Evolutionary conservation across 441 rosid species (phyloP).

Genomic region (Corymbia calophylla): DNA sequence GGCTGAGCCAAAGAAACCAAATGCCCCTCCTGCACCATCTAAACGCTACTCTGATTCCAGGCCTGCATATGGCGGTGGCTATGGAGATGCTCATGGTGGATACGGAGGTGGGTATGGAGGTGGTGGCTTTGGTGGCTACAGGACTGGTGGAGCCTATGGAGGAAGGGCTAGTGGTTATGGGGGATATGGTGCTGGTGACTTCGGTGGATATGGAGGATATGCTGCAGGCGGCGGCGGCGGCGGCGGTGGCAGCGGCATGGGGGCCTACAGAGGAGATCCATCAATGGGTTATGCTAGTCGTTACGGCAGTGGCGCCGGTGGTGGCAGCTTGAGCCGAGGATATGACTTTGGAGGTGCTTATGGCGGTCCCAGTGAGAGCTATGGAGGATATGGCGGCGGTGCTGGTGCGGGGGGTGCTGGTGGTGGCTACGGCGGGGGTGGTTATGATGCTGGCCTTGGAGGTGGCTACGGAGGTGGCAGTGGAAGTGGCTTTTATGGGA

Average conservation of each 20-base stretch:
- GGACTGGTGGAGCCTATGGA: neutral
- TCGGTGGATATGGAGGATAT: conserved; percentile 77
- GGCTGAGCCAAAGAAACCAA: conserved; percentile 94
- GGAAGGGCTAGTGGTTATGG: conserved; percentile 23
- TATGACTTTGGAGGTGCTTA: conserved; percentile 58
- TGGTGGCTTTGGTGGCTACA: conserved; percentile 31
- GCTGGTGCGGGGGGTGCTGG: conserved; percentile 28
- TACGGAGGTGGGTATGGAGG: conserved; percentile 63
- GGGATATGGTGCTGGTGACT: conserved; percentile 64
- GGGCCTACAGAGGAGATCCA: conserved; percentile 74
- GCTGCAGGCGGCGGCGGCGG: conserved; percentile 53
- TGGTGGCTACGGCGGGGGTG: conserved; percentile 45
- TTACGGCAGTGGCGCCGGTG: conserved; percentile 32
- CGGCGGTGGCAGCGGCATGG: conserved; percentile 47
- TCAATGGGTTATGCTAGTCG: conserved; percentile 77
- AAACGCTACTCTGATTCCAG: conserved; percentile 69
- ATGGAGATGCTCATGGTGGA: conserved; percentile 65
- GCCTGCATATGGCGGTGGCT: conserved; percentile 54
- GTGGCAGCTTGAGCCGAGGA: conserved; percentile 47
- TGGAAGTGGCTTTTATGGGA: conserved; percentile 3
- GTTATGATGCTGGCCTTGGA: conserved; percentile 42
- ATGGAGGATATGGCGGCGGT: conserved; percentile 44
- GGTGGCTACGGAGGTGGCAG: conserved; percentile 34
- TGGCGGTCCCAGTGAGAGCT: conserved; percentile 32
- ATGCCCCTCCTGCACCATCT: conserved; percentile 56